Evolutionary conservation across 768 basidiomycete species (phyloP).

Genomic region (Auricularia cornea): DNA sequence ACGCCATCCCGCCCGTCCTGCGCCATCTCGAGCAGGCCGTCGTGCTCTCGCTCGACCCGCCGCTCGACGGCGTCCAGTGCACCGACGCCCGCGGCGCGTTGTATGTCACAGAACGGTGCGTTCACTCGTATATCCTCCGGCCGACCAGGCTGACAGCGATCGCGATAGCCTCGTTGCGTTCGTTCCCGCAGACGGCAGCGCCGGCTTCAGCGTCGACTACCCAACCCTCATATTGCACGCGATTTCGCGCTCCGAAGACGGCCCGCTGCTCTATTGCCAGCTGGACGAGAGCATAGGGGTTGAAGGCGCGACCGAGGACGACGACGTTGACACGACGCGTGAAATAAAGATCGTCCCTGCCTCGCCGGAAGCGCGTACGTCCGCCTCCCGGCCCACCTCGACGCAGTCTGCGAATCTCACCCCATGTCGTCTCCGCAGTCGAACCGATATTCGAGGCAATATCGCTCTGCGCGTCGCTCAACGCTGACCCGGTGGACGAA

Average conservation of each 20-base stretch:
- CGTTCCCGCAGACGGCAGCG: conserved; percentile 50
- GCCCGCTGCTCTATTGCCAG: conserved; percentile 85
- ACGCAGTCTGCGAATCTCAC: background rate
- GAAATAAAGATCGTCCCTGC: conserved; percentile 74
- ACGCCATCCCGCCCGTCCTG: conserved; percentile 75
- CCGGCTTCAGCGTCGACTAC: conserved; percentile 78
- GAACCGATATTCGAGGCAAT: conserved; percentile 82
- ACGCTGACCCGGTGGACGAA: conserved; percentile 53
- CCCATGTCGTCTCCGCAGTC: conserved; percentile 37
- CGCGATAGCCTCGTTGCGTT: conserved; percentile 65
- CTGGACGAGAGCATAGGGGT: conserved; percentile 59
- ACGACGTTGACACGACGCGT: conserved; percentile 51
- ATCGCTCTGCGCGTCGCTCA: conserved; percentile 75
- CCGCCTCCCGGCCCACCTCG: too few relatives aligned
- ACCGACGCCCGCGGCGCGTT: conserved; percentile 51
- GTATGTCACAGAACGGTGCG: conserved; percentile 80
- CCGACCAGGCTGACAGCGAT: conserved; percentile 1
- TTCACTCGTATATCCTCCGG: conserved; percentile 1
- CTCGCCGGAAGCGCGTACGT: conserved; percentile 51
- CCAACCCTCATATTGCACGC: conserved; percentile 91
- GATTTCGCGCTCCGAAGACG: conserved; percentile 59
- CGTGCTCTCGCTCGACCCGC: conserved; percentile 59
- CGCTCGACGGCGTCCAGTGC: conserved; percentile 48
- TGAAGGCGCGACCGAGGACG: conserved; percentile 29
- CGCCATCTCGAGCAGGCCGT: conserved; percentile 68